A percentile compares a stretch with the other conserved stretches of the same genome.
These are phyloP conservation scores for Escallonia rubra DNA, from an alignment of 129 eudicot genomes.

Conservation along the genomic window DNA sequence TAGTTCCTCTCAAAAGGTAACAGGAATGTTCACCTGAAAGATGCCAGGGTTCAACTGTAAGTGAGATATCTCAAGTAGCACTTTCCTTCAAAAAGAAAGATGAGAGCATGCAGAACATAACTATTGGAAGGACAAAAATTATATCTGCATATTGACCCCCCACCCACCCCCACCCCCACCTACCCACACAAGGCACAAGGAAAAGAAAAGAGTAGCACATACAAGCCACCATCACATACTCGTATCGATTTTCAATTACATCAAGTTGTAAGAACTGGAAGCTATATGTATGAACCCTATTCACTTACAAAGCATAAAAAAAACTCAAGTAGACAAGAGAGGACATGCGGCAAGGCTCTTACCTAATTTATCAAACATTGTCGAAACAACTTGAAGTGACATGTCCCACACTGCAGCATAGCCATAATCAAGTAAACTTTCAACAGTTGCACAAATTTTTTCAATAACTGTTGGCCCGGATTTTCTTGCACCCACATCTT, in stretches of 20 bases:
- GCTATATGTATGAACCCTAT: neutral
- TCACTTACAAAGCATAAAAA: neutral
- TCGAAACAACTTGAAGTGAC: constrained; percentile 81
- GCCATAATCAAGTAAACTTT: constrained; percentile 73
- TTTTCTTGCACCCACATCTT: constrained; percentile 35
- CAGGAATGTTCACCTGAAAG: constrained; percentile 58
- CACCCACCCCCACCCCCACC: too few relatives aligned
- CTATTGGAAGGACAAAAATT: too few relatives aligned
- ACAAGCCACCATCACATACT: too few relatives aligned
- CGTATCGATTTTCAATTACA: too few relatives aligned
- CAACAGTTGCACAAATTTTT: constrained; percentile 74
- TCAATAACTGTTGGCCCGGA: constrained; percentile 72
- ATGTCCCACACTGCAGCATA: constrained; percentile 79
- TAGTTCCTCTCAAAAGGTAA: constrained; percentile 49
- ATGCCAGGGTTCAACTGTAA: neutral
- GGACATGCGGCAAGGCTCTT: neutral
- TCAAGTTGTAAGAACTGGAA: too few relatives aligned
- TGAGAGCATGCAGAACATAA: too few relatives aligned
- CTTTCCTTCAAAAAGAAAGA: neutral
- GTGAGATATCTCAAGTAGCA: constrained; percentile 1
- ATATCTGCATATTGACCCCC: too few relatives aligned
- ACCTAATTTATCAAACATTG: constrained; percentile 94
- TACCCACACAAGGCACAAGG: too few relatives aligned
- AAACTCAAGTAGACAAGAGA: neutral
- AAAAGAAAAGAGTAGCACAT: too few relatives aligned